A percentile compares a stretch with the other conserved stretches of the same genome.
Conservation (phyloP, 306 rosid genomes). For the Hippophae tibetana region DNA sequence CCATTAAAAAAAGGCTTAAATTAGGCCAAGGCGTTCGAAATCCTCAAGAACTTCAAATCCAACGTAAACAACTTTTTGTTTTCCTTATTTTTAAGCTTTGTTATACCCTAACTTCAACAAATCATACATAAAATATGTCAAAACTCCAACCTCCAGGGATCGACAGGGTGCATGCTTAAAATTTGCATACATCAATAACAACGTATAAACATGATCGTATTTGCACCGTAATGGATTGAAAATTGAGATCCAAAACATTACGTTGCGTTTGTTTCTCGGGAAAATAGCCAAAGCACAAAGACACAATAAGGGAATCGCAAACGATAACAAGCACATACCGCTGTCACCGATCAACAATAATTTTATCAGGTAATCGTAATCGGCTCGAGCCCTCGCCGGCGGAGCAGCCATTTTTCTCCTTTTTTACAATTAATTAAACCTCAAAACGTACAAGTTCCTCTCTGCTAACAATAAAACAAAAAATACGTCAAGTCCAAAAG, state of each 20-base stretch:
- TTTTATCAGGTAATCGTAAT: conserved; percentile 92
- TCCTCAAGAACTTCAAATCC: no score
- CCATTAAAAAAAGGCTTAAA: no score
- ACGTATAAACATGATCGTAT: neutral
- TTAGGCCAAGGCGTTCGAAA: no score
- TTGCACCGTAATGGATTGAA: neutral
- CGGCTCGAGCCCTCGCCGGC: conserved; percentile 97
- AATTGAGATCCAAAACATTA: conserved; percentile 5
- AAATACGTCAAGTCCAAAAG: conserved; percentile 1
- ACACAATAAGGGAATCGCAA: no score
- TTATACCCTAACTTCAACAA: no score
- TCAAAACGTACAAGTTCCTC: conserved; percentile 12
- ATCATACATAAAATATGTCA: no score
- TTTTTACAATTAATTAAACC: conserved; percentile 15
- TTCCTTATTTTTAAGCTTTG: no score
- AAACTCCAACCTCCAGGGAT: no score
- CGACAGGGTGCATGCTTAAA: neutral
- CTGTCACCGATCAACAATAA: conserved; percentile 93
- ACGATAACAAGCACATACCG: conserved; percentile 32
- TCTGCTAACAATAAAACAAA: neutral
- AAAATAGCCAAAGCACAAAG: neutral
- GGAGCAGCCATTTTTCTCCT: conserved; percentile 77
- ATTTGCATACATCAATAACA: neutral
- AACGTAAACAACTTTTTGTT: no score
- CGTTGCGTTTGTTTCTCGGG: conserved; percentile 4